Evolutionary conservation across 1,139 yeast species (phyloP), one percentile per base, ranked within the genome.

Genomic region (Geotrichum australiense): DNA sequence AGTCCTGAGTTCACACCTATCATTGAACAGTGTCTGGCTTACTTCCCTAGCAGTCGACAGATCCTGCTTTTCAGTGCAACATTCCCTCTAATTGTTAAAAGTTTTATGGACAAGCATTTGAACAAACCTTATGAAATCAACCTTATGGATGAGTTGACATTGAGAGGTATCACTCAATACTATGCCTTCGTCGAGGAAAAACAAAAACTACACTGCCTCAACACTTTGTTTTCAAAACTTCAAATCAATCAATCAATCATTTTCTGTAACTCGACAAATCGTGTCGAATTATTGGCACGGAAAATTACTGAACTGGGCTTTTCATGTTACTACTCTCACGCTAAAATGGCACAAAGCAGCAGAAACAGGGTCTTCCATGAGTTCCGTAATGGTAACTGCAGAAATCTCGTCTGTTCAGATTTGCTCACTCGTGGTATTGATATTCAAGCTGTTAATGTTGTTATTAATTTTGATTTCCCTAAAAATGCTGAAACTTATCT

Each of bases 351-450:
- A 28, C 98, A 93, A 69, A 82, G 82, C 49, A 95, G 94, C 45
- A 84, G 98, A 74, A 93, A 91, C 69, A 85, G 89, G 63, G 98
- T 91, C 10, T 93, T 91, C 75, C 98, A 91, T 62, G 98, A 91
- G 63, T 93, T 91, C 65, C 84, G 98, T 73, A 95, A 87, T 65
- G 98, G 98, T 42, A 89, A 86, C 63, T 96, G 93, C 58, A 83
- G 98, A 69, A 91, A 93, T 59, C 74, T 91, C 58, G 98, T 91
- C 29, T 91, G 98, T 67, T 85, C 97, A 0, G 98, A 93, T 69
- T 73, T 91, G 53, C 75, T 93, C 54, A 91, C 98, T 28, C 85
- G 98, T 74, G 98, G 98, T 77, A 91, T 91, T 56, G 99, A 91
- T 72, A 91, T 91, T 56, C 98, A 93, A 66, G 97, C 97, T 10